Percentiles rank a stretch among this genome's conserved stretches.
Evolutionary conservation across 2,329 filamentous ascomycete species (phyloP).

Genomic region (Cordyceps tenuipes): DNA sequence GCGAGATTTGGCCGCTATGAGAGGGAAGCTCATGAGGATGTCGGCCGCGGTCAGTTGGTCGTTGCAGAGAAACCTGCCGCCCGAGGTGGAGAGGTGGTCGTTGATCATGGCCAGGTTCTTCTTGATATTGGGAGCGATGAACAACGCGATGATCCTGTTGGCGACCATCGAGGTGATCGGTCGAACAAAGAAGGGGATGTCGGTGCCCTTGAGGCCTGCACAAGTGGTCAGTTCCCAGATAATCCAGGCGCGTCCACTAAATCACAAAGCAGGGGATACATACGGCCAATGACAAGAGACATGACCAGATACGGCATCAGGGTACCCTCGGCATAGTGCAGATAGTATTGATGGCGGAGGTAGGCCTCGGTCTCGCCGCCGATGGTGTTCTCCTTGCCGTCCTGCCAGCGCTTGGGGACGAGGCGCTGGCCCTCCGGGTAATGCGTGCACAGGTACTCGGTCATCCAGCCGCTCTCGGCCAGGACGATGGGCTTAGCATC

Average conservation of each 20-base stretch:
- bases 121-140: conserved; percentile 40
- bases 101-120: conserved; percentile 43
- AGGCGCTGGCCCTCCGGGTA: conserved; percentile 38
- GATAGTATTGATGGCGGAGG: conserved; percentile 55
- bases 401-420: conserved; percentile 45
- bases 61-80: conserved; percentile 41
- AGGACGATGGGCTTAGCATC: conserved; percentile 48
- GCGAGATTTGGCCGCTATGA: conserved; percentile 35
- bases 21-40: conserved; percentile 44
- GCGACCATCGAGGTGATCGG: conserved; percentile 41
- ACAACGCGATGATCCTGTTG: conserved; percentile 29
- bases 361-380: conserved; percentile 54
- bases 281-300: conserved; percentile 49
- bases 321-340: conserved; percentile 81
- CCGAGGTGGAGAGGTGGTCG: conserved; percentile 37
- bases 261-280: conserved; percentile 17
- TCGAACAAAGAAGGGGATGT: conserved; percentile 45
- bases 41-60: conserved; percentile 42
- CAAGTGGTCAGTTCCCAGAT: background rate
- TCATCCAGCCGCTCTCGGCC: conserved; percentile 74
- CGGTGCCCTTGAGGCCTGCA: conserved; percentile 34
- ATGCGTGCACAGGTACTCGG: conserved; percentile 72
- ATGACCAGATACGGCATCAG: conserved; percentile 66
- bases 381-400: conserved; percentile 47
- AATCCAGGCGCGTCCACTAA: background rate